These are phyloP conservation scores for Cyclotella atomus DNA, from an alignment of 108 stramenopile genomes.

Conservation along the genomic window DNA sequence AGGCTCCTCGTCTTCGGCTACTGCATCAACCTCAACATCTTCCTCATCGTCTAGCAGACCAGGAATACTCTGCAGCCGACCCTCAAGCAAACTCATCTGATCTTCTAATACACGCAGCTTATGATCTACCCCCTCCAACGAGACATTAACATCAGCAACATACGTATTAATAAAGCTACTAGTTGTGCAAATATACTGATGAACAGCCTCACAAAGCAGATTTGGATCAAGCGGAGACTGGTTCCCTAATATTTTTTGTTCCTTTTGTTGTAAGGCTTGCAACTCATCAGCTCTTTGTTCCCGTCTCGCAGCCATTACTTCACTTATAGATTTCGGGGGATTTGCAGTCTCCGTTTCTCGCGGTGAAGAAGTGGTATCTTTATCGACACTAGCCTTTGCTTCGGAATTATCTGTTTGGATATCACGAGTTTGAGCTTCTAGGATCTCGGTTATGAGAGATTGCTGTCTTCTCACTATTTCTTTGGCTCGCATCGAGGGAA, in stretches of 20 bases:
- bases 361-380: no score
- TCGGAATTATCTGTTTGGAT: no score
- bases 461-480: constrained; percentile 22
- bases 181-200: constrained; percentile 37
- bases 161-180: constrained; percentile 45
- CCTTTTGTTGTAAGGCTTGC: constrained; percentile 26
- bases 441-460: neutral
- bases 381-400: no score
- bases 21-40: no score
- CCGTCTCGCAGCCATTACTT: neutral
- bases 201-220: constrained; percentile 38
- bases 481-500: constrained; percentile 44
- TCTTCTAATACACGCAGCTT: constrained; percentile 39
- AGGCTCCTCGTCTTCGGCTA: no score
- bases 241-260: constrained; percentile 31
- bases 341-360: no score
- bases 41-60: constrained; percentile 18
- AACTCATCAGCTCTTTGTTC: constrained; percentile 21
- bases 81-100: constrained; percentile 45
- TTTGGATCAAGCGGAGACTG: constrained; percentile 35
- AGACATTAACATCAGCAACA: constrained; percentile 42
- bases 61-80: constrained; percentile 36
- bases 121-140: constrained; percentile 32
- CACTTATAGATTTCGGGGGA: no score
- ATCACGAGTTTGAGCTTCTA: no score